phyloP scores from a whole-genome alignment of 2,329 filamentous ascomycete genomes.

The Gliomastix tumulicola region DNA sequence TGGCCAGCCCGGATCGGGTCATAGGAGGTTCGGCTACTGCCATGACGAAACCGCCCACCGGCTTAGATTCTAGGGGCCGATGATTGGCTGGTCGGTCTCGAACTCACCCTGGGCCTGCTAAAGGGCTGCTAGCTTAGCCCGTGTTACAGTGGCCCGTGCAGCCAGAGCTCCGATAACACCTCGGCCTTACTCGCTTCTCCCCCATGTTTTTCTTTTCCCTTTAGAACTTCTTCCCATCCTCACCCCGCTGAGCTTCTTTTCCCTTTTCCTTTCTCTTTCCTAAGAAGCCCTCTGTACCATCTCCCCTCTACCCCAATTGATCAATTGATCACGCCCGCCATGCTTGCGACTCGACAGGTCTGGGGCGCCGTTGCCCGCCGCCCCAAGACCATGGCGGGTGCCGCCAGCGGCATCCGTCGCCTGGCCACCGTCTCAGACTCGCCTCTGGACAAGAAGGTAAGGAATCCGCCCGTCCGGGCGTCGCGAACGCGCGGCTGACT shows the following conservation, averaged over 20 bases:
- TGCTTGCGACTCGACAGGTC: slow-evolving; percentile 67
- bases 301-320: slow-evolving; percentile 21
- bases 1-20: slow-evolving; percentile 60
- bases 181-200: slow-evolving; percentile 13
- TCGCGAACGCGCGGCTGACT: not conserved
- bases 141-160: not conserved
- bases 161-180: slow-evolving; percentile 13
- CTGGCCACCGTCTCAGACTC: slow-evolving; percentile 84
- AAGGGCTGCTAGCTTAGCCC: not conserved
- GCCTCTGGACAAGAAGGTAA: slow-evolving; percentile 82
- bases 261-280: slow-evolving; percentile 10
- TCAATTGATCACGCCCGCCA: slow-evolving; percentile 27
- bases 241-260: slow-evolving; percentile 6
- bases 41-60: slow-evolving; percentile 8
- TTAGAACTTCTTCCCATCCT: slow-evolving; percentile 19
- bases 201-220: slow-evolving; percentile 14
- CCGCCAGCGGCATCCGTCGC: slow-evolving; percentile 57
- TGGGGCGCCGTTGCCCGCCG: slow-evolving; percentile 57
- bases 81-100: slow-evolving; percentile 16
- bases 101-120: not conserved
- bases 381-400: slow-evolving; percentile 46
- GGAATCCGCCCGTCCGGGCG: slow-evolving; percentile 8
- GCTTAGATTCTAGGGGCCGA: slow-evolving; percentile 15
- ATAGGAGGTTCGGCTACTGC: slow-evolving; percentile 7
- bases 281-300: slow-evolving; percentile 9